phyloP scores from a whole-genome alignment of 768 basidiomycete species.

The Suillus plorans region DNA sequence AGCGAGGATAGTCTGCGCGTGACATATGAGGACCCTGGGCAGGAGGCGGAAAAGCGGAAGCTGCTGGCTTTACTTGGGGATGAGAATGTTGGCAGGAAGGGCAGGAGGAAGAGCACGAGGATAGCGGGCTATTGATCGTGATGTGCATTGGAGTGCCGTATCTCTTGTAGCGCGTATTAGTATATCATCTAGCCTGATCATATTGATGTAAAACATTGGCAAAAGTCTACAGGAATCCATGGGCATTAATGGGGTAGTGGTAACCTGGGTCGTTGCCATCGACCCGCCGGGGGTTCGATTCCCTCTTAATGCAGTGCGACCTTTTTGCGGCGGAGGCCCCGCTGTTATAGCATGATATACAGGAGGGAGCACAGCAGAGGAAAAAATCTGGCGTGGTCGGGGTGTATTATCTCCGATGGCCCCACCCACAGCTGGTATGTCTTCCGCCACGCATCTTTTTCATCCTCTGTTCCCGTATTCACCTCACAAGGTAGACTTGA shows the following conservation, averaged over 20 bases:
- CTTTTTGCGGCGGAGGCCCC: too few species aligned
- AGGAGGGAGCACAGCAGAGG: too few species aligned
- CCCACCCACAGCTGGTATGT: too few species aligned
- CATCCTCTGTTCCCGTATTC: too few species aligned
- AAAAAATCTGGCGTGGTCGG: too few species aligned
- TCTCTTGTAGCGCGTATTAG: not conserved
- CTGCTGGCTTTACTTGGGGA: conserved; percentile 54
- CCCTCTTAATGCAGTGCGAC: conserved; percentile 60
- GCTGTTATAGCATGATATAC: too few species aligned
- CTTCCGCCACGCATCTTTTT: too few species aligned
- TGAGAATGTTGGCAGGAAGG: conserved; percentile 13
- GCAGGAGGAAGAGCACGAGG: conserved; percentile 17
- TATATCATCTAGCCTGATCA: not conserved
- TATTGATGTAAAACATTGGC: not conserved
- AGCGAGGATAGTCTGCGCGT: conserved; percentile 54
- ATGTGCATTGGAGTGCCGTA: not conserved
- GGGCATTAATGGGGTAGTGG: conserved; percentile 65
- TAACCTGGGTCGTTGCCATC: conserved; percentile 71
- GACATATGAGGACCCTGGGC: conserved; percentile 66
- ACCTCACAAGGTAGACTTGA: too few species aligned
- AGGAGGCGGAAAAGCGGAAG: conserved; percentile 56
- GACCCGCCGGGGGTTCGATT: conserved; percentile 90
- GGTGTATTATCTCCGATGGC: too few species aligned
- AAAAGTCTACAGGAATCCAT: conserved; percentile 39
- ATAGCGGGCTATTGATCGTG: conserved; percentile 25